Conservation (phyloP, 2,329 filamentous ascomycete genomes). For the Chrysoporthe puriensis region DNA sequence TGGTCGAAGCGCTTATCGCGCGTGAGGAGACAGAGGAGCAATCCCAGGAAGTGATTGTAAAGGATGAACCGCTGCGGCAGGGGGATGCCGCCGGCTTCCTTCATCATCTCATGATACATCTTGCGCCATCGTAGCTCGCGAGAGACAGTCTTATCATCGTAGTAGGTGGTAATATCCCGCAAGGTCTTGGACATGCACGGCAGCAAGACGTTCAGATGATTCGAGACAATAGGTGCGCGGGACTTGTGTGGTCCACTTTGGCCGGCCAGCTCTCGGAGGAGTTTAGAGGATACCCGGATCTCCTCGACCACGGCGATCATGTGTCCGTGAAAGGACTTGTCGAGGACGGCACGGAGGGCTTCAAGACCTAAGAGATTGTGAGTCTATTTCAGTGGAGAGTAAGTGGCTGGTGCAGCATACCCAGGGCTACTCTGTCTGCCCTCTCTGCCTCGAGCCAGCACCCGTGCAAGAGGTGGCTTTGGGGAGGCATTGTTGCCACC, state of each 20-base stretch:
- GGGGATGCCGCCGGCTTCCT: constrained; percentile 54
- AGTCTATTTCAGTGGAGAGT: not conserved
- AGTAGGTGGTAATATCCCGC: constrained; percentile 54
- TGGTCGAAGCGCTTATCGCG: constrained; percentile 59
- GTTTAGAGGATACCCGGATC: constrained; percentile 47
- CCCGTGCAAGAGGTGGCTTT: constrained; percentile 49
- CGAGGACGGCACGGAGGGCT: constrained; percentile 50
- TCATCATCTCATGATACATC: constrained; percentile 61
- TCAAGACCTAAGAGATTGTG: constrained; percentile 44
- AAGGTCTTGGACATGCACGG: constrained; percentile 59
- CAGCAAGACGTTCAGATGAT: constrained; percentile 60
- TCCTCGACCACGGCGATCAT: constrained; percentile 53
- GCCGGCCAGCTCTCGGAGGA: constrained; percentile 59
- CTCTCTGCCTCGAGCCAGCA: constrained; percentile 60
- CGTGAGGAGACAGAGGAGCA: constrained; percentile 54
- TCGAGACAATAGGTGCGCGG: constrained; percentile 54
- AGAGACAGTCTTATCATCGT: constrained; percentile 53
- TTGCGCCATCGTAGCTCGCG: constrained; percentile 58
- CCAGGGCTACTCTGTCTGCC: constrained; percentile 49
- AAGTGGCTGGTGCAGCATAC: not conserved
- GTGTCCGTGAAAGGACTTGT: constrained; percentile 49
- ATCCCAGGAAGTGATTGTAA: constrained; percentile 58
- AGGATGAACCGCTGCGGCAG: constrained; percentile 58
- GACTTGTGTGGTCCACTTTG: constrained; percentile 54
- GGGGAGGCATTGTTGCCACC: constrained; percentile 19